Conservation (phyloP, 2,329 filamentous ascomycete species). For the Dactylellina parvicollis region DNA sequence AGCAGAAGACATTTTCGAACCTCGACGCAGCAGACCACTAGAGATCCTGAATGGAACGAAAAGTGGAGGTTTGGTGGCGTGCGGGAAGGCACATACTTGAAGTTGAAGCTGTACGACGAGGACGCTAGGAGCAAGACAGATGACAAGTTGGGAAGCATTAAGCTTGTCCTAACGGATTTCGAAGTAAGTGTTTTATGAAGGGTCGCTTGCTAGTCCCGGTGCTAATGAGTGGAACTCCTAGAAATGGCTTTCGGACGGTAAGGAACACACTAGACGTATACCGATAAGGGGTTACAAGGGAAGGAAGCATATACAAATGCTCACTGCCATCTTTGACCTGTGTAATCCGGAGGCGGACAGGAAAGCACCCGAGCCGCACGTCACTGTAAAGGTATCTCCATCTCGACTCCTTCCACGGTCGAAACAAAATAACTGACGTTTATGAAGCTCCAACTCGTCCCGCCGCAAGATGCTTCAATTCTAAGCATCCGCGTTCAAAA, state of each 20-base stretch:
- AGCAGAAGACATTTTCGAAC: conserved; percentile 44
- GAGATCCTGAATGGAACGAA: conserved; percentile 52
- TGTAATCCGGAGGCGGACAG: conserved; percentile 37
- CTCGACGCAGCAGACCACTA: conserved; percentile 27
- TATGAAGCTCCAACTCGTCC: conserved; percentile 32
- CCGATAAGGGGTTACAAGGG: conserved; percentile 40
- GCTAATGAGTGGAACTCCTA: too few relatives aligned
- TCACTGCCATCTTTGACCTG: conserved; percentile 43
- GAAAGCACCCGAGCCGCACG: conserved; percentile 23
- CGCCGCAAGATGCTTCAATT: not conserved
- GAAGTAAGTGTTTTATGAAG: conserved; percentile 11
- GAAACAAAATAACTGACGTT: not conserved
- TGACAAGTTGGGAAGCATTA: conserved; percentile 52
- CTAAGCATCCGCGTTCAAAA: conserved; percentile 13
- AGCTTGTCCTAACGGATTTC: conserved; percentile 23
- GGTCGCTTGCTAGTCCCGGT: not conserved
- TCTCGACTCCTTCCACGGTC: not conserved
- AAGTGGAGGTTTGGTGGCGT: conserved; percentile 45
- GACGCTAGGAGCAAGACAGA: conserved; percentile 23
- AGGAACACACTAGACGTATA: conserved; percentile 25
- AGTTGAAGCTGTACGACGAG: conserved; percentile 50
- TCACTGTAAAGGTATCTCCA: conserved; percentile 35
- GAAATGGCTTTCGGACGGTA: conserved; percentile 28
- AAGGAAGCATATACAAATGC: conserved; percentile 39
- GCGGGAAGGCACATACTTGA: conserved; percentile 45